phyloP scores from a whole-genome alignment of 305 asterid genomes.

The Solanum chacoense region DNA sequence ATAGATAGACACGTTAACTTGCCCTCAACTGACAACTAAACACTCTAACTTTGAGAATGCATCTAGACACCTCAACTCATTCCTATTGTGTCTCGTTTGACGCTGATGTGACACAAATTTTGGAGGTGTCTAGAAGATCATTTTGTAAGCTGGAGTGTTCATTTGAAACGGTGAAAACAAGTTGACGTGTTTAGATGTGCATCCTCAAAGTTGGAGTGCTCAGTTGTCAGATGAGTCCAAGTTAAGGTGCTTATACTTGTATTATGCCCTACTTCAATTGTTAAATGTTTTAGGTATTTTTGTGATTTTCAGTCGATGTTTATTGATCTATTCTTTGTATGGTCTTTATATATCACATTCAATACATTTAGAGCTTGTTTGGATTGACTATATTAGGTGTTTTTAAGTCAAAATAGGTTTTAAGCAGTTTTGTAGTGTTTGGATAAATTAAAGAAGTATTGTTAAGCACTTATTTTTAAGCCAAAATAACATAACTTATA shows the following conservation, averaged over 20 bases:
- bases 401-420: neutral
- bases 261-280: neutral
- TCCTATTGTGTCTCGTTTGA: neutral
- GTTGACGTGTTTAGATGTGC: neutral
- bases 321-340: neutral
- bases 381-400: neutral
- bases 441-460: neutral
- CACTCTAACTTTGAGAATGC: neutral
- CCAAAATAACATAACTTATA: neutral
- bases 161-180: neutral
- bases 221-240: neutral
- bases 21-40: neutral
- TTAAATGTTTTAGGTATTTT: neutral
- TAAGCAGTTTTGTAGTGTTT: neutral
- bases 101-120: neutral
- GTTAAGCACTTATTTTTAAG: neutral
- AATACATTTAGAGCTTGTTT: neutral
- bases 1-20: neutral
- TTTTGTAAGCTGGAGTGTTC: neutral
- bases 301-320: neutral
- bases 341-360: neutral
- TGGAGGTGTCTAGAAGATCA: neutral
- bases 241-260: neutral
- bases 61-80: neutral
- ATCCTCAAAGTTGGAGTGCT: neutral